phyloP scores from a whole-genome alignment of 2,329 filamentous ascomycete genomes.

The Botrytis medusae region DNA sequence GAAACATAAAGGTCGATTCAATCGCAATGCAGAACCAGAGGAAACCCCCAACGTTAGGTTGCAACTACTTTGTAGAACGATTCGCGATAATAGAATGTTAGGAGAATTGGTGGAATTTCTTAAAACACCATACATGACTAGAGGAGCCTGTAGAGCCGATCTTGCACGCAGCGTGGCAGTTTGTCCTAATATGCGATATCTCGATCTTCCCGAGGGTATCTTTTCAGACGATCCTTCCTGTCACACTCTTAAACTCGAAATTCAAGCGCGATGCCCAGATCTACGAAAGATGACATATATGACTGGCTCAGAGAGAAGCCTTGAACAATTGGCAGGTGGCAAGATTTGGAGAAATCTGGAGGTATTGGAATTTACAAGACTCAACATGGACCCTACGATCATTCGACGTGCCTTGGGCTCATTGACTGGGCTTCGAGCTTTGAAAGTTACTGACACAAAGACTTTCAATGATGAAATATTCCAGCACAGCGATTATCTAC shows the following conservation, averaged over 20 bases:
- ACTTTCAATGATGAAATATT: conserved; percentile 79
- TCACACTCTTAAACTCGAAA: conserved; percentile 74
- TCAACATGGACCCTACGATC: conserved; percentile 68
- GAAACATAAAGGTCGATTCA: conserved; percentile 69
- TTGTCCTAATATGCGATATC: conserved; percentile 79
- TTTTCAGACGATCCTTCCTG: conserved; percentile 78
- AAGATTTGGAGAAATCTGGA: conserved; percentile 69
- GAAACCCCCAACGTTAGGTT: conserved; percentile 77
- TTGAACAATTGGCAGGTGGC: conserved; percentile 67
- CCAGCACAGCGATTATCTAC: conserved; percentile 60
- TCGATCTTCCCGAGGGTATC: conserved; percentile 87
- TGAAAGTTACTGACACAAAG: conserved; percentile 70
- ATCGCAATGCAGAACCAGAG: conserved; percentile 75
- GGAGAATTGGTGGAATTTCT: conserved; percentile 73
- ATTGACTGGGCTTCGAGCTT: conserved; percentile 66
- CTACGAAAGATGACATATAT: conserved; percentile 88
- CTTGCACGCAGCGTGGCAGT: conserved; percentile 84
- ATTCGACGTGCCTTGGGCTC: conserved; percentile 70
- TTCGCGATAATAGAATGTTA: conserved; percentile 71
- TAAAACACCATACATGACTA: conserved; percentile 92
- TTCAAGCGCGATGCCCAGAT: conserved; percentile 79
- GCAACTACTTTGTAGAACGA: conserved; percentile 74
- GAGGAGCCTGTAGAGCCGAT: conserved; percentile 77
- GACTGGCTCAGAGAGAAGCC: conserved; percentile 72
- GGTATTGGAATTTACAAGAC: conserved; percentile 66